phyloP scores from a whole-genome alignment of 2,329 filamentous ascomycete species.

The Ceratocystis cubensis region DNA sequence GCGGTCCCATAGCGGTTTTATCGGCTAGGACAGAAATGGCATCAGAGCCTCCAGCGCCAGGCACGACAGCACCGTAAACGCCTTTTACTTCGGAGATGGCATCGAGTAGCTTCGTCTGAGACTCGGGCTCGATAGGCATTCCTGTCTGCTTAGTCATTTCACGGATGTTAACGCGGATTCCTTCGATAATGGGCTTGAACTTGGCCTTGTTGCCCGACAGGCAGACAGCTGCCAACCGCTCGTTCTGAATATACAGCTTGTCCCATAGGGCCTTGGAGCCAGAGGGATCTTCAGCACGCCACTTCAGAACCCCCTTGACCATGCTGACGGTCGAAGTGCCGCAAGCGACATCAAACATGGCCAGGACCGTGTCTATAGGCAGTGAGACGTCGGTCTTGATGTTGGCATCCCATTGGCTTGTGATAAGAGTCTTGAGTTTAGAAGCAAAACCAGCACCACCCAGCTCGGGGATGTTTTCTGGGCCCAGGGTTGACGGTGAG shows the following conservation, averaged over 20 bases:
- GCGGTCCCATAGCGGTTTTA: slow-evolving; percentile 51
- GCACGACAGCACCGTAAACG: slow-evolving; percentile 82
- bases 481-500: slow-evolving; percentile 56
- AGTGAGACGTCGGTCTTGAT: slow-evolving; percentile 47
- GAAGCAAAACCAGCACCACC: slow-evolving; percentile 54
- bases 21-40: slow-evolving; percentile 69
- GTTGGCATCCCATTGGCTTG: slow-evolving; percentile 62
- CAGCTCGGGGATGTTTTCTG: slow-evolving; percentile 49
- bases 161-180: slow-evolving; percentile 51
- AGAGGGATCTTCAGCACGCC: slow-evolving; percentile 54
- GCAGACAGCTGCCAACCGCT: slow-evolving; percentile 54
- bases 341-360: slow-evolving; percentile 94
- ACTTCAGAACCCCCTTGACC: slow-evolving; percentile 82
- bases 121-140: slow-evolving; percentile 78
- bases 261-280: slow-evolving; percentile 57
- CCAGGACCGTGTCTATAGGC: slow-evolving; percentile 59
- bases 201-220: slow-evolving; percentile 36
- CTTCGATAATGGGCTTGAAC: slow-evolving; percentile 37
- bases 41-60: slow-evolving; percentile 88
- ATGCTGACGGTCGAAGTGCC: slow-evolving; percentile 88
- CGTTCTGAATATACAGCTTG: slow-evolving; percentile 60
- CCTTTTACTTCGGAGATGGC: slow-evolving; percentile 59
- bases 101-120: slow-evolving; percentile 76
- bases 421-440: slow-evolving; percentile 51
- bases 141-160: slow-evolving; percentile 61